Evolutionary conservation across 148 eudicot species (phyloP).

Genomic region (Diospyros kaki): DNA sequence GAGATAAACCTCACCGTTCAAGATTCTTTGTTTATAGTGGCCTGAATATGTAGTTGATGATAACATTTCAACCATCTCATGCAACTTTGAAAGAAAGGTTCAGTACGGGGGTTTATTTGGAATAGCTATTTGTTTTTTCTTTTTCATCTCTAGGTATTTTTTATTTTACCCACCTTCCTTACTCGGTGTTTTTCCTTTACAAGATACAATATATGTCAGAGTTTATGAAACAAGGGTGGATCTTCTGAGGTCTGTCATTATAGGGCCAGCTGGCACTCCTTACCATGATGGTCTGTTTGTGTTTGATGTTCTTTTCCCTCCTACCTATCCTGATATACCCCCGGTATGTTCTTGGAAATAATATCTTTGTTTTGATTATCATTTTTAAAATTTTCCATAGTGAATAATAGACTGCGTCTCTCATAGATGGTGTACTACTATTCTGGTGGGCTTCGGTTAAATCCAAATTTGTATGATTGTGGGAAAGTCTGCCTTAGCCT

Average conservation of each 20-base stretch:
- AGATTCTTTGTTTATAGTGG: conserved; percentile 3
- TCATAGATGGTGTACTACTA: conserved; percentile 66
- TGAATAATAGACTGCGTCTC: conserved; percentile 8
- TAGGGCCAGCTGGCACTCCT: conserved; percentile 80
- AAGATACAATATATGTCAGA: conserved; percentile 64
- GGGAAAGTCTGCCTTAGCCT: conserved; percentile 96
- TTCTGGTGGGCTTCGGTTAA: conserved; percentile 78
- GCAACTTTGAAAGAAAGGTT: background rate
- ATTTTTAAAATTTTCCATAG: background rate
- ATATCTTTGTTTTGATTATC: background rate
- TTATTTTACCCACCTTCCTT: background rate
- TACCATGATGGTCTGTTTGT: conserved; percentile 84
- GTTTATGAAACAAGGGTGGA: conserved; percentile 69
- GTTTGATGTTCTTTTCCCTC: conserved; percentile 65
- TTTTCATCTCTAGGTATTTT: background rate
- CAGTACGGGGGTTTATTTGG: background rate
- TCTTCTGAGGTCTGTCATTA: conserved; percentile 69
- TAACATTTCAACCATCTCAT: background rate
- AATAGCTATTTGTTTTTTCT: background rate
- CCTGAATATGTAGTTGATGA: background rate
- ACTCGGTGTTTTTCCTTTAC: conserved; percentile 3
- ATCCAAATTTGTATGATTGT: conserved; percentile 79
- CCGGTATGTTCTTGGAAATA: conserved; percentile 43
- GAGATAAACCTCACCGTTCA: background rate
- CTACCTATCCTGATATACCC: conserved; percentile 57